Evolutionary conservation across 2,329 filamentous ascomycete species (phyloP), one percentile per base, ranked within the genome.

Genomic region (Aspergillus versicolor): DNA sequence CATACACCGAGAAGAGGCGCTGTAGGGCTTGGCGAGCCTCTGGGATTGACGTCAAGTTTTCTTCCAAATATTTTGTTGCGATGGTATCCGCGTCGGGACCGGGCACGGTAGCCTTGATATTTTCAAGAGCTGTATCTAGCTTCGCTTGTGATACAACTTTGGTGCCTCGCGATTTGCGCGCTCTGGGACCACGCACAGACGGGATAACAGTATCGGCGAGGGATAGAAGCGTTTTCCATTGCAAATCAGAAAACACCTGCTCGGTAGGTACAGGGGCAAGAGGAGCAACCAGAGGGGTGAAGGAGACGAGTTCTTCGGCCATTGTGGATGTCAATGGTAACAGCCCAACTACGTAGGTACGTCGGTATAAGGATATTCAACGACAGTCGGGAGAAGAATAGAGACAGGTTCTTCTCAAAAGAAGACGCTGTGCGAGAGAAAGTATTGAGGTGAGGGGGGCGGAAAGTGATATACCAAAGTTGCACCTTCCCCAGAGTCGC

Each of bases 201-300:
- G 84, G 84, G 19, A 87, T 74, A 48, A 86, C 72, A 1, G 84
- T 78, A 60, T 87, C 84, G 8, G 81, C 76, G 30, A 88, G 77
- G 22, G 84, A 79, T 46, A 83, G 73, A 3, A 88, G 72, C 1
- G 81, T 84, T 30, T 73, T 76, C 84, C 84, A 87, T 77, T 88
- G 85, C 2, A 75, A 68, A 12, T 79, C 70, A 2, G 78, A 81
- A 62, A 86, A 77, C 48, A 82, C 74, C 48, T 81, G 75, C 12
- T 76, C 71, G 15, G 81, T 75, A 1, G 72, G 66, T 3, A 77
- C 70, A 1, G 81, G 79, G 24, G 81, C 77, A 9, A 83, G 68
- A 51, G 81, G 77, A 40, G 72, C 70, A n/a, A 74, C 73, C 58
- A 74, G 56, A 11, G 77, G 73, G 19, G 64, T 63, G 58, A 70